Base-by-base conservation (phyloP, 2,329 filamentous ascomycete species). In the Cadophora luteo-olivacea region DNA sequence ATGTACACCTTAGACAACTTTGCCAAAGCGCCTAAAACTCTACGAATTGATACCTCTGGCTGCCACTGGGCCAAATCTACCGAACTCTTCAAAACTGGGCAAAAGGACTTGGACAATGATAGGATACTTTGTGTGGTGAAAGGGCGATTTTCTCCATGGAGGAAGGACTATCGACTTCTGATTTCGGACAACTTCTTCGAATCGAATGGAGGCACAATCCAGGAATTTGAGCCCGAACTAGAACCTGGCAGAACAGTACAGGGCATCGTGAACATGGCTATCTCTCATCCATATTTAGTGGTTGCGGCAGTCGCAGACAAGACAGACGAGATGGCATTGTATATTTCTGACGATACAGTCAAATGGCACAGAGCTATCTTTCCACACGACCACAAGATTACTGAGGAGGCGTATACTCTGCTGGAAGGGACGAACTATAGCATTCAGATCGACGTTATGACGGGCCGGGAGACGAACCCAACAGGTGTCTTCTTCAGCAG, bases 381-480 rank as follows among this genome's bases (percentile, higher is more conserved):
- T 79, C 91, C 90, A 8, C 88, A 89, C 55, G 90, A 92, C 70
- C 94, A 97, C 79, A 92, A 85, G 52, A 81, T 94, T 75, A 86
- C 93, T 70, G 91, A 97, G 78, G 88, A 95, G 77, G 93, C 92
- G 2, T 99, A 97, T 80, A 99, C 96, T 0, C 87, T 99, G 60
- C 85, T 99, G 51, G 95, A 98, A 81, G 96, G 94, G 76, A 98
- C 96, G 52, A 95, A 97, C 78, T 97, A 99, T 83, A 97, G 95
- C 82, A 94, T 99, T 74, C 95, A 98, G 81, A 89, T 99, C 66
- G 94, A 98, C 79, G 94, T 98, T 71, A 90, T 95, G 86, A 93
- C 91, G 1, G 84, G 84, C 49, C 83, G 82, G 55, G 86, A 86
- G 14, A 86, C 85, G 0, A 87, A 86, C 48, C 87, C 91, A 0